Percentiles rank a stretch among this genome's conserved stretches.
Conservation (phyloP, 208 protist species). For the Porcisia deanei region DNA sequence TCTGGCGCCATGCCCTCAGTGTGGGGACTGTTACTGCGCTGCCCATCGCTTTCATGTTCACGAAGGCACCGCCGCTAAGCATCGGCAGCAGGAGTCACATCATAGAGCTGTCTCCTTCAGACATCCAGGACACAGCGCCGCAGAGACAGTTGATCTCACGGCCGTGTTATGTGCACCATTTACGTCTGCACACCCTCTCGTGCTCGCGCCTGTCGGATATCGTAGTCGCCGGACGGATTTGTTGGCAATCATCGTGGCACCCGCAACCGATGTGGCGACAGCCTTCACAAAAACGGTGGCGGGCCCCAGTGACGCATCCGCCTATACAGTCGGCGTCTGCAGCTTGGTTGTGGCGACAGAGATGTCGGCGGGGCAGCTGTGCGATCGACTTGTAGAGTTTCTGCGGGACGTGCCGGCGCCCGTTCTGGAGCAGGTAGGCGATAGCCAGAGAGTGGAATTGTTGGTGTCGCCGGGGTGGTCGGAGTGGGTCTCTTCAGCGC, state of each 20-base stretch:
- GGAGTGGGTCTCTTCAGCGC: slow-evolving; percentile 9
- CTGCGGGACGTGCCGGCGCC: slow-evolving; percentile 6
- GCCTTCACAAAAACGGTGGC: not conserved
- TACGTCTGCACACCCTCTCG: slow-evolving; percentile 25
- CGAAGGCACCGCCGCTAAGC: slow-evolving; percentile 15
- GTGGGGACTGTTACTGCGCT: slow-evolving; percentile 46
- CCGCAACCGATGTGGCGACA: not conserved
- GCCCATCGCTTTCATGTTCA: slow-evolving; percentile 71
- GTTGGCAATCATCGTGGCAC: slow-evolving; percentile 22
- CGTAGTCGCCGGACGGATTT: slow-evolving; percentile 41
- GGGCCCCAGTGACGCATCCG: not conserved
- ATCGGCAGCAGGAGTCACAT: not conserved
- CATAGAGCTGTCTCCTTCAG: not conserved
- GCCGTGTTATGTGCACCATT: slow-evolving; percentile 33
- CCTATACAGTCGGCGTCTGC: slow-evolving; percentile 33
- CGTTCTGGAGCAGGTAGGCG: not conserved
- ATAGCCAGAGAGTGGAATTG: not conserved
- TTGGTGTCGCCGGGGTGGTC: not conserved
- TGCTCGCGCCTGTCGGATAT: slow-evolving; percentile 47
- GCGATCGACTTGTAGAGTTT: slow-evolving; percentile 44
- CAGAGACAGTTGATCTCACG: not conserved
- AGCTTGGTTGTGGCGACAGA: slow-evolving; percentile 47
- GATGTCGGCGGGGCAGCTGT: slow-evolving; percentile 62
- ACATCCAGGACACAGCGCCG: not conserved
- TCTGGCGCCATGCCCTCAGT: slow-evolving; percentile 47